Evolutionary conservation across 495 filamentous ascomycete species (phyloP).

Genomic region (Extremus antarcticus): DNA sequence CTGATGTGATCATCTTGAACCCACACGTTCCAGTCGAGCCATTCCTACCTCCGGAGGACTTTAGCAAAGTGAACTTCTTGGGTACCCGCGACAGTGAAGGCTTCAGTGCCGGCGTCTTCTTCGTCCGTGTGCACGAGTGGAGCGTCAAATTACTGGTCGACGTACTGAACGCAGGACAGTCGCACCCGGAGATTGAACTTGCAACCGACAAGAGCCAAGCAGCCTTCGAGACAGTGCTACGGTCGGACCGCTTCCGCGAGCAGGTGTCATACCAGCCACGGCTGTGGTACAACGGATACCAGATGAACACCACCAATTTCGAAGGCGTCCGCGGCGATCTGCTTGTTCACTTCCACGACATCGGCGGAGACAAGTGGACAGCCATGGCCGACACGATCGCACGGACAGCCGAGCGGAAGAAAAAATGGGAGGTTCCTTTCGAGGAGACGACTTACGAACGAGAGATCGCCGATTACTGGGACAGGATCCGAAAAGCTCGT

Average conservation of each 20-base stretch:
- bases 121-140: slow-evolving; percentile 28
- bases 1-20: slow-evolving; percentile 36
- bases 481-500: slow-evolving; percentile 3
- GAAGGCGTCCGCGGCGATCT: slow-evolving; percentile 29
- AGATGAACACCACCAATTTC: slow-evolving; percentile 22
- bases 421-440: slow-evolving; percentile 8
- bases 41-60: slow-evolving; percentile 36
- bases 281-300: slow-evolving; percentile 34
- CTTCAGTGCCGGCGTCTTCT: slow-evolving; percentile 17
- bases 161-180: slow-evolving; percentile 27
- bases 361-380: slow-evolving; percentile 20
- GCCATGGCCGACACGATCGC: slow-evolving; percentile 16
- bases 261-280: slow-evolving; percentile 30
- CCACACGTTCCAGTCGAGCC: slow-evolving; percentile 33
- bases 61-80: slow-evolving; percentile 34
- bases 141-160: slow-evolving; percentile 31
- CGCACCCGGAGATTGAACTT: slow-evolving; percentile 25
- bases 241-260: slow-evolving; percentile 24
- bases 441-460: slow-evolving; percentile 16
- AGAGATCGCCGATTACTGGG: slow-evolving; percentile 13
- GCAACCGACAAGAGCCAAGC: slow-evolving; percentile 29
- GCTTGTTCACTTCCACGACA: slow-evolving; percentile 33
- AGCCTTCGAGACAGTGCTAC: slow-evolving; percentile 28
- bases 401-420: neutral
- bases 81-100: slow-evolving; percentile 26